Percentiles rank a stretch among this genome's conserved stretches.
These are phyloP conservation scores for Pichia insulana DNA, from an alignment of 805 yeast genomes.

Conservation along the genomic window DNA sequence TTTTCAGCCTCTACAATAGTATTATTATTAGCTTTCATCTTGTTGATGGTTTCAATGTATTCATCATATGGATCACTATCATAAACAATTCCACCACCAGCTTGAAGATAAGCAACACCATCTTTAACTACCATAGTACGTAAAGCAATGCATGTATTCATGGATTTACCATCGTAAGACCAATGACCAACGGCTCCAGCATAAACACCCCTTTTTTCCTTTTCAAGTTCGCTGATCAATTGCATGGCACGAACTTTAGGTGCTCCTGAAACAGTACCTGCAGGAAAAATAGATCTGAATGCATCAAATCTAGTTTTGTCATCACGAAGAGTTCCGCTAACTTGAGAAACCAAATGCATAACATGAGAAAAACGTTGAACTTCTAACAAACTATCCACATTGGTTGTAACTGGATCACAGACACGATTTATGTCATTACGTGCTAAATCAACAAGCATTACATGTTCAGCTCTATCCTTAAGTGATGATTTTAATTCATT, in stretches of 20 bases:
- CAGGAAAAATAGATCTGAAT: constrained; percentile 95
- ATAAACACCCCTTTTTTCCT: constrained; percentile 90
- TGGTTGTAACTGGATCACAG: constrained; percentile 79
- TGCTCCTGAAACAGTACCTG: constrained; percentile 98
- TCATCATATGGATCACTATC: constrained; percentile 95
- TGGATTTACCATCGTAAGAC: constrained; percentile 89
- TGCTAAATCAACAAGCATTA: constrained; percentile 96
- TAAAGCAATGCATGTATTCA: constrained; percentile 97
- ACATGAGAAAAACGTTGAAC: constrained; percentile 95
- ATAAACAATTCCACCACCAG: constrained; percentile 97
- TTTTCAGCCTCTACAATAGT: constrained; percentile 91
- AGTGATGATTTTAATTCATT: constrained; percentile 59
- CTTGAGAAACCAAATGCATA: constrained; percentile 92
- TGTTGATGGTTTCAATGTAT: constrained; percentile 92
- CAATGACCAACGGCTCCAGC: constrained; percentile 99
- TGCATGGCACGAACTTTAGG: constrained; percentile 98
- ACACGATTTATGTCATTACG: constrained; percentile 92
- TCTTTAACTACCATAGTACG: constrained; percentile 95
- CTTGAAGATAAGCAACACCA: constrained; percentile 86
- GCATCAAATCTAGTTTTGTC: constrained; percentile 93
- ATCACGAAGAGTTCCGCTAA: constrained; percentile 77
- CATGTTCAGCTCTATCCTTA: constrained; percentile 96
- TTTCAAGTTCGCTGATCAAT: constrained; percentile 79
- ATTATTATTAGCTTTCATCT: constrained; percentile 87
- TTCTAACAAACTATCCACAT: constrained; percentile 79